Evolutionary conservation across 1,284 basidiomycete genomes (phyloP), one percentile per base, ranked within the genome.

Genomic region (Pseudozyma tsukubaensis): DNA sequence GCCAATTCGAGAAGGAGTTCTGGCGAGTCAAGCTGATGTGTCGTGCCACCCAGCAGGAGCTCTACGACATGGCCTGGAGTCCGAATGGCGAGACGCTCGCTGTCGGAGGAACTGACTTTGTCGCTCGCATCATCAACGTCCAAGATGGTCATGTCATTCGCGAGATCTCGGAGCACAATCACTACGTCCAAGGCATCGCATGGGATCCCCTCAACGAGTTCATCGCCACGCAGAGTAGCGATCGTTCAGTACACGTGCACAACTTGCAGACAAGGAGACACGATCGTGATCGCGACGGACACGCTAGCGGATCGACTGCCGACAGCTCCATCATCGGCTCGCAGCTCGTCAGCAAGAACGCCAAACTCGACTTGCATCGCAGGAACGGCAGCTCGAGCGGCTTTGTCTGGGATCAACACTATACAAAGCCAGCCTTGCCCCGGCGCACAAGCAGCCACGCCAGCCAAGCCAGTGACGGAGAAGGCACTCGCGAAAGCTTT

Each of bases 1-100:
- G 91, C 32, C 91, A 91, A 72, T 90, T 92, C 77, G 95, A 97
- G 85, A 96, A 94, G 85, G 96, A 99, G 84, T 91, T 91, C 78
- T 99, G 96, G 96, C 92, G 94, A 81, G 91, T 94, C 19, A 90
- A 94, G 57, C 93, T 91, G 42, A 92, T 93, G 66, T 91, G 96
- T 80, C 88, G 92, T 91, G 73, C 80, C 16, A 79, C 81, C 1
- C 62, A 76, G 42, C 75, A 77, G 47, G 94, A 98, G 85, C 94
- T 99, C 12, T 98, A 99, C 84, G 96, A 99, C 85, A 87, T 99
- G 48, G 93, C 94, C 0, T 99, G 96, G 96, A 94, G 93, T 72
- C 97, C 97, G 0, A 91, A 92, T 24, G 94, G 95, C 49, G 93
- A 96, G 77, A 95, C 93, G 74, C 89, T 99, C 64, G 89, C 98